Percentiles rank a stretch among this genome's conserved stretches.
Conservation (phyloP, 805 yeast genomes). For the Candida insectalens region DNA sequence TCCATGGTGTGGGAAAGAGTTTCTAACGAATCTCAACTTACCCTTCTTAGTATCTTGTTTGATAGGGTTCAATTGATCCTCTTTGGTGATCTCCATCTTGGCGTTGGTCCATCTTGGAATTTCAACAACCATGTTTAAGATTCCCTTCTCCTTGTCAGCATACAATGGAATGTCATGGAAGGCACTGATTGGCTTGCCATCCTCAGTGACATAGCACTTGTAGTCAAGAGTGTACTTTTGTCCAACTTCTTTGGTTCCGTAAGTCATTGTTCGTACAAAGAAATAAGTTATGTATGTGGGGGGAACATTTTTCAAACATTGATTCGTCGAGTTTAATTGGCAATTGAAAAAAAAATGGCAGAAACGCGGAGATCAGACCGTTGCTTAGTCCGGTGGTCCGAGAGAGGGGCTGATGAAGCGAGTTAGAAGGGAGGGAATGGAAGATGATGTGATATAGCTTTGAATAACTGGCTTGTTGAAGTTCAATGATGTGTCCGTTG, state of each 20-base stretch:
- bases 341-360: no score
- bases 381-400: no score
- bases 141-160: conserved; percentile 87
- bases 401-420: no score
- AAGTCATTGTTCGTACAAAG: conserved; percentile 60
- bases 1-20: conserved; percentile 98
- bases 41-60: conserved; percentile 97
- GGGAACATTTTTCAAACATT: no score
- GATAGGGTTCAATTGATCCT: conserved; percentile 79
- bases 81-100: conserved; percentile 89
- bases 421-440: no score
- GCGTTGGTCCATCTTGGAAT: conserved; percentile 99
- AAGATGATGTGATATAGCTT: no score
- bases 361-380: no score
- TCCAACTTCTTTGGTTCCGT: conserved; percentile 87
- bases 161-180: conserved; percentile 91
- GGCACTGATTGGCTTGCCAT: conserved; percentile 90
- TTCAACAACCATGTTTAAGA: conserved; percentile 77
- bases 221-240: conserved; percentile 92
- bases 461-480: no score
- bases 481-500: no score
- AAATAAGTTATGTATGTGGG: no score
- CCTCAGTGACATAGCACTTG: conserved; percentile 84
- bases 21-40: conserved; percentile 88
- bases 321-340: no score